Conservation (phyloP, 2,329 filamentous ascomycete species). For the Fusarium tupiense region DNA sequence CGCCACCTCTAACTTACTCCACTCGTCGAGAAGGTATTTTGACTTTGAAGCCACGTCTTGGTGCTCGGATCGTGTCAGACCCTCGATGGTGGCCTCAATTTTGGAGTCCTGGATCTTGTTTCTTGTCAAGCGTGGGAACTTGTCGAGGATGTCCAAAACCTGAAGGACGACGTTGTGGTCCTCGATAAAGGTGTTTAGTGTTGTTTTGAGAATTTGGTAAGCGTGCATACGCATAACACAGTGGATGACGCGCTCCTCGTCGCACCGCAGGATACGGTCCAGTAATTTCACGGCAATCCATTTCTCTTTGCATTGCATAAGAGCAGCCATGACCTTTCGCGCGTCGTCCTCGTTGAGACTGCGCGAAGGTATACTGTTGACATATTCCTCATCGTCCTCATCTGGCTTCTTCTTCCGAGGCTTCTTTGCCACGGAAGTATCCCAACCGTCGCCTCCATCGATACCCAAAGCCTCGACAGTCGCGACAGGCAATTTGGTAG, state of each 20-base stretch:
- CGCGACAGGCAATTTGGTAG: conserved; percentile 87
- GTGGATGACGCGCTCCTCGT: conserved; percentile 87
- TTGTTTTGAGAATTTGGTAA: conserved; percentile 92
- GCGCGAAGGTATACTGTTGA: conserved; percentile 85
- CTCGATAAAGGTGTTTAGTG: conserved; percentile 84
- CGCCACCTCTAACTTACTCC: conserved; percentile 88
- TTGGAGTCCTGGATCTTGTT: conserved; percentile 98
- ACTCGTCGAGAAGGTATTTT: conserved; percentile 77
- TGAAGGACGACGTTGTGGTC: conserved; percentile 91
- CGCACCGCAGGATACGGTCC: conserved; percentile 84
- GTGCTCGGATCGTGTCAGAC: conserved; percentile 73
- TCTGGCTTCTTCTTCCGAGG: conserved; percentile 90
- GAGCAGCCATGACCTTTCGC: conserved; percentile 92
- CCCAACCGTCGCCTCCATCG: conserved; percentile 91
- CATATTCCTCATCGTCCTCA: conserved; percentile 95
- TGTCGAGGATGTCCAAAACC: conserved; percentile 87
- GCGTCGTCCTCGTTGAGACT: conserved; percentile 84
- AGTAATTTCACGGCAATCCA: conserved; percentile 98
- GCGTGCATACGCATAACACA: conserved; percentile 96
- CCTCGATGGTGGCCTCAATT: conserved; percentile 83
- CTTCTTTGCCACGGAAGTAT: conserved; percentile 88
- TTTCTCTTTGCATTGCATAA: conserved; percentile 99
- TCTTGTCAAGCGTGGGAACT: conserved; percentile 87
- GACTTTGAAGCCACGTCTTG: conserved; percentile 79
- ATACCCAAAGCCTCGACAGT: conserved; percentile 97